Evolutionary conservation across 108 stramenopile genomes (phyloP).

Genomic region (Stephanodiscus triporus): DNA sequence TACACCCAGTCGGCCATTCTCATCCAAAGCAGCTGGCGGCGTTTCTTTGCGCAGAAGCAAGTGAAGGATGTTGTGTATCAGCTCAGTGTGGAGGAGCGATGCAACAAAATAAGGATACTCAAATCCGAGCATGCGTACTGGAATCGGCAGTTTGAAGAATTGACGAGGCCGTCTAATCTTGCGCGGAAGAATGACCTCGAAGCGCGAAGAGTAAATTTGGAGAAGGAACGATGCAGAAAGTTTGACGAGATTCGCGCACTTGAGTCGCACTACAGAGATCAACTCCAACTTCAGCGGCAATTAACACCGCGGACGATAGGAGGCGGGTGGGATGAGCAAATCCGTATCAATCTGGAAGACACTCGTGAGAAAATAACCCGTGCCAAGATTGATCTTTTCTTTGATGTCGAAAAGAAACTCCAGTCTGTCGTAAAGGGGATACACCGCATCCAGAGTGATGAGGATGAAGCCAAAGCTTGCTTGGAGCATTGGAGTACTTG

Average conservation of each 20-base stretch:
- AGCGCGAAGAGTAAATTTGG: conserved; percentile 18
- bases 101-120: conserved; percentile 40
- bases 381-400: conserved; percentile 41
- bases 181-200: conserved; percentile 20
- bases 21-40: conserved; percentile 46
- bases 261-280: conserved; percentile 43
- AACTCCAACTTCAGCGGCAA: conserved; percentile 29
- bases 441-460: neutral
- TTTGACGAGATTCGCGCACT: conserved; percentile 30
- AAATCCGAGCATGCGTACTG: conserved; percentile 41
- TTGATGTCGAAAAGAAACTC: conserved; percentile 26
- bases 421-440: conserved; percentile 25
- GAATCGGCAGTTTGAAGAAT: conserved; percentile 24
- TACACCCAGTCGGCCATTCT: conserved; percentile 24
- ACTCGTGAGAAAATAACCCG: conserved; percentile 43
- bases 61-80: conserved; percentile 18
- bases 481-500: conserved; percentile 38
- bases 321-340: conserved; percentile 47
- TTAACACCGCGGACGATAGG: conserved; percentile 35
- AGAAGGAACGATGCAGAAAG: conserved; percentile 11
- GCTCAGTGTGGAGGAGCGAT: conserved; percentile 12
- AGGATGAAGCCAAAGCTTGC: conserved; percentile 21
- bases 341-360: conserved; percentile 37
- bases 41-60: conserved; percentile 17
- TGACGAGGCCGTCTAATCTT: conserved; percentile 24